Percentiles rank a stretch among this genome's conserved stretches.
Conservation (phyloP, 768 basidiomycete species). For the Lactarius vividus region DNA sequence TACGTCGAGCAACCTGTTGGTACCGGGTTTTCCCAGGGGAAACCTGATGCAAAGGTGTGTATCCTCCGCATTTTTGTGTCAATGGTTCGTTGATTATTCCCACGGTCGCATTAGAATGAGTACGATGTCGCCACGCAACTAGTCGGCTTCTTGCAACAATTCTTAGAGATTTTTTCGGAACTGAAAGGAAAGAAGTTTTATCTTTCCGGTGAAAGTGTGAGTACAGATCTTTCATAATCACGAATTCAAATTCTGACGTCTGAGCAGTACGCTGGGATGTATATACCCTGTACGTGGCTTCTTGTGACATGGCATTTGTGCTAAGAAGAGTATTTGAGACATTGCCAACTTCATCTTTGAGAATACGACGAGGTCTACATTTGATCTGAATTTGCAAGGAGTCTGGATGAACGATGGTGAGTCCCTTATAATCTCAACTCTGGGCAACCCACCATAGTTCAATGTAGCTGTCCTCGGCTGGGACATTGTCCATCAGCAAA, state of each 20-base stretch:
- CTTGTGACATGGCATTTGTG: conserved; percentile 26
- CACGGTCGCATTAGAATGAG: conserved; percentile 41
- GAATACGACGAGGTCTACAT: conserved; percentile 39
- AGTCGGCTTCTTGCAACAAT: conserved; percentile 68
- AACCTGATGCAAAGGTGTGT: conserved; percentile 49
- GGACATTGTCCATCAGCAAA: conserved; percentile 61
- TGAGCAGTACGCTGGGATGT: conserved; percentile 70
- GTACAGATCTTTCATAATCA: conserved; percentile 28
- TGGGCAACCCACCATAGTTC: neutral
- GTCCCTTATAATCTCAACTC: conserved; percentile 29
- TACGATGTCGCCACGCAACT: conserved; percentile 55
- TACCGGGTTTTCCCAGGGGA: conserved; percentile 73
- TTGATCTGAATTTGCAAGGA: conserved; percentile 62
- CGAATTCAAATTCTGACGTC: neutral
- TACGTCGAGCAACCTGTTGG: conserved; percentile 82
- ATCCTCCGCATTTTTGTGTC: neutral
- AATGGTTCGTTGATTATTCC: neutral
- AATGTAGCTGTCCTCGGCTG: conserved; percentile 55
- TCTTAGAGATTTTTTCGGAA: conserved; percentile 70
- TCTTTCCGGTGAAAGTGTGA: conserved; percentile 70
- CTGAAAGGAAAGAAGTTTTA: conserved; percentile 71
- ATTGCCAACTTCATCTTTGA: conserved; percentile 73
- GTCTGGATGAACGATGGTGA: conserved; percentile 73
- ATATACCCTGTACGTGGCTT: conserved; percentile 52
- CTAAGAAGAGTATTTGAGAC: conserved; percentile 40